Evolutionary conservation across 2,329 filamentous ascomycete genomes (phyloP).

Genomic region (Thyridium curvatum): DNA sequence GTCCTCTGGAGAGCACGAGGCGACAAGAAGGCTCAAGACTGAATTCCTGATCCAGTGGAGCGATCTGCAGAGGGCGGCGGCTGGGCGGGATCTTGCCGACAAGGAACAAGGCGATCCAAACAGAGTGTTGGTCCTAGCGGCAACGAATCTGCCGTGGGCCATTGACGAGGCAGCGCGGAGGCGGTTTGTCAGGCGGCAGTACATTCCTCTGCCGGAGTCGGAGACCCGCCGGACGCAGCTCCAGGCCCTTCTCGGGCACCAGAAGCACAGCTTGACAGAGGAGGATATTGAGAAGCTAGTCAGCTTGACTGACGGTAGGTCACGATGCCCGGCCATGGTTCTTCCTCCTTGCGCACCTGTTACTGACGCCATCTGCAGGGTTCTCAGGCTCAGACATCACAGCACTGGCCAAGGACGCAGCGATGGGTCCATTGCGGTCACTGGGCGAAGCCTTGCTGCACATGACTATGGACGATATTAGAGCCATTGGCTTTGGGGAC

Average conservation of each 20-base stretch:
- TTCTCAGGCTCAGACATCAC: constrained; percentile 98
- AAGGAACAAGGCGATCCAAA: constrained; percentile 74
- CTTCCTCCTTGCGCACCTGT: neutral
- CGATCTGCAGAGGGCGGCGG: constrained; percentile 84
- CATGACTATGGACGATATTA: constrained; percentile 91
- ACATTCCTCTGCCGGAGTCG: constrained; percentile 87
- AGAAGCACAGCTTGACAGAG: constrained; percentile 72
- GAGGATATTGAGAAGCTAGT: constrained; percentile 70
- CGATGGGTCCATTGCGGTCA: constrained; percentile 90
- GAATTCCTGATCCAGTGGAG: constrained; percentile 98
- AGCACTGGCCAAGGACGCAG: constrained; percentile 91
- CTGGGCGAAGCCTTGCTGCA: constrained; percentile 83
- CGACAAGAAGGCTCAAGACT: constrained; percentile 89
- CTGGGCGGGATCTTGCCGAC: constrained; percentile 59
- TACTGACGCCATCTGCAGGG: constrained; percentile 42
- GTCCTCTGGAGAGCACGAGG: constrained; percentile 83
- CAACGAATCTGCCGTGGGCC: constrained; percentile 94
- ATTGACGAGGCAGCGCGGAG: constrained; percentile 93
- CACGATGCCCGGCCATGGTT: neutral
- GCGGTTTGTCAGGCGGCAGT: constrained; percentile 87
- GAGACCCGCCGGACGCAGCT: constrained; percentile 76
- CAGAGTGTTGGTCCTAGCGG: constrained; percentile 85
- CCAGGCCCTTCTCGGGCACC: constrained; percentile 63
- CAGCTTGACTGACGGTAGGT: constrained; percentile 73
- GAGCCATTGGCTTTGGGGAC: constrained; percentile 75